These are phyloP conservation scores for Gossypium australe DNA, from an alignment of 345 rosid species.

Conservation along the genomic window DNA sequence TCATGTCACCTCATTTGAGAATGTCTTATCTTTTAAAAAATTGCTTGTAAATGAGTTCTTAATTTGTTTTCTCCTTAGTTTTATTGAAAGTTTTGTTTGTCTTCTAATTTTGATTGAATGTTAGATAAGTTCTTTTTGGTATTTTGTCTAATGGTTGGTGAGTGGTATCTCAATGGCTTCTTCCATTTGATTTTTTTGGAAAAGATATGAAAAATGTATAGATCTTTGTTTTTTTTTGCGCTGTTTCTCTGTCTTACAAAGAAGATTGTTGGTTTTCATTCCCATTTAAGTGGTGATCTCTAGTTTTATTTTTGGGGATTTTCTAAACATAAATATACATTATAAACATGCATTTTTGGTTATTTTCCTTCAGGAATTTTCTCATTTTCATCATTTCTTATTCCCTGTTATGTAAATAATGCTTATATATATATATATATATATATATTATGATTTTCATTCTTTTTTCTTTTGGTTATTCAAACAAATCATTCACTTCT, in stretches of 20 bases:
- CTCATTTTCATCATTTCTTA: background rate
- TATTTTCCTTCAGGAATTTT: background rate
- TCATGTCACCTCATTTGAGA: conserved; percentile 29
- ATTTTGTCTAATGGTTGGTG: background rate
- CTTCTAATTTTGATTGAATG: background rate
- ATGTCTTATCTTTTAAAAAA: too few species aligned
- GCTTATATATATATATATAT: background rate
- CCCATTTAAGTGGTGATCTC: background rate
- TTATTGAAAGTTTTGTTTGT: background rate
- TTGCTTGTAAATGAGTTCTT: background rate
- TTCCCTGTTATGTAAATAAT: background rate
- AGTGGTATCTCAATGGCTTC: background rate
- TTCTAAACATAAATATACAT: background rate
- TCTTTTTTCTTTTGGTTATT: background rate
- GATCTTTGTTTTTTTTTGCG: background rate
- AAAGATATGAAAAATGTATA: background rate
- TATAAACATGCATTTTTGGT: background rate
- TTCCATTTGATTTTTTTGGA: background rate
- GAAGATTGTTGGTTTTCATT: background rate
- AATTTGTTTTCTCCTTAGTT: background rate
- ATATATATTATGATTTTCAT: background rate
- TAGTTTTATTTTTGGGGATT: background rate
- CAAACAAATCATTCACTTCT: background rate
- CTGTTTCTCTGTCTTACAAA: background rate
- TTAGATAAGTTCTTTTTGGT: background rate